A percentile compares a stretch with the other conserved stretches of the same genome.
Conservation (phyloP, 176 grass and related monocot genomes). For the Zea luxurians region DNA sequence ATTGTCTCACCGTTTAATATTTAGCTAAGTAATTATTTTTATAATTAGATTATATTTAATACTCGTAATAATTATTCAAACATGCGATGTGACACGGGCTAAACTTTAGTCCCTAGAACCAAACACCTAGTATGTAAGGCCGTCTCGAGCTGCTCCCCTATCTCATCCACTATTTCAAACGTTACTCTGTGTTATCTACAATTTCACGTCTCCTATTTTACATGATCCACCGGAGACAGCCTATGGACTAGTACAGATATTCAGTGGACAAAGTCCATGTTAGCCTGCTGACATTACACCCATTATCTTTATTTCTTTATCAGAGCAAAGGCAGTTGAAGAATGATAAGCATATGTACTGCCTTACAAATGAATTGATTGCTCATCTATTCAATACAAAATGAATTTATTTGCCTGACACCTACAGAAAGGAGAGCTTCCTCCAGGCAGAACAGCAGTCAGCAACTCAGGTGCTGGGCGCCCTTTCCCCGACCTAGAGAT, state of each 20-base stretch:
- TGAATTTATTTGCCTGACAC: background rate
- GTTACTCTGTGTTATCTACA: no score
- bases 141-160: no score
- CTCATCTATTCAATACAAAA: background rate
- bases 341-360: background rate
- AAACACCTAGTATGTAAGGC: background rate
- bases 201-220: no score
- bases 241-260: background rate
- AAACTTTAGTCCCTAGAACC: no score
- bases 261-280: background rate
- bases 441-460: constrained; percentile 55
- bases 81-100: no score
- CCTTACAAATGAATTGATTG: background rate
- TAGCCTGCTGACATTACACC: background rate
- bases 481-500: constrained; percentile 77
- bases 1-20: no score
- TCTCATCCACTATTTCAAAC: no score
- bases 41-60: no score
- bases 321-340: background rate
- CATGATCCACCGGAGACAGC: no score
- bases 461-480: constrained; percentile 42
- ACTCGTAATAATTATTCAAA: no score
- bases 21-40: no score
- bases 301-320: background rate
- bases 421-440: constrained; percentile 92